Percentiles rank a stretch among this genome's conserved stretches.
These are phyloP conservation scores for Hamamelis virginiana DNA, from an alignment of 164 flowering plant genomes.

Conservation along the genomic window DNA sequence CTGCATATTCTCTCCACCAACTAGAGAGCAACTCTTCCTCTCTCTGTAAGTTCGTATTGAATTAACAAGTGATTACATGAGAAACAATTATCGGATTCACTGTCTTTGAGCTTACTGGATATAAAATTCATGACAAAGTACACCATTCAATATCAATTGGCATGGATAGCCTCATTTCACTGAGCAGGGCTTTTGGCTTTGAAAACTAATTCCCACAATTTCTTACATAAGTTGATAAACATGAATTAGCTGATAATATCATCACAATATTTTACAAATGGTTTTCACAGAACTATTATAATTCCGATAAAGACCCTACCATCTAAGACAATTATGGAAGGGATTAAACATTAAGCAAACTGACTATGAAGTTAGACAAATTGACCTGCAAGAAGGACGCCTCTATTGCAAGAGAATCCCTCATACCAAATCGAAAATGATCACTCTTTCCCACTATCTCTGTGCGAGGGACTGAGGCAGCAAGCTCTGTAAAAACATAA, in stretches of 20 bases:
- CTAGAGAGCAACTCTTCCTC: slow-evolving; percentile 88
- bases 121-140: background rate
- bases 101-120: background rate
- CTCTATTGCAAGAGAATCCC: slow-evolving; percentile 97
- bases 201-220: background rate
- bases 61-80: background rate
- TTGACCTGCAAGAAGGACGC: slow-evolving; percentile 93
- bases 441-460: slow-evolving; percentile 92
- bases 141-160: background rate
- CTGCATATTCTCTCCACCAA: slow-evolving; percentile 99
- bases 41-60: slow-evolving; percentile 39
- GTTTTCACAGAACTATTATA: too few species aligned
- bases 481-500: slow-evolving; percentile 55
- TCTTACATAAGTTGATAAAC: background rate
- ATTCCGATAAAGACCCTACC: background rate
- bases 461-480: slow-evolving; percentile 82
- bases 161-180: background rate
- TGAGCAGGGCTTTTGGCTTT: background rate
- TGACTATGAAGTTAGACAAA: slow-evolving; percentile 1
- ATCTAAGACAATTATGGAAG: background rate
- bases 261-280: background rate
- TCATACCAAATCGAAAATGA: slow-evolving; percentile 89
- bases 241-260: background rate
- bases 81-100: background rate
- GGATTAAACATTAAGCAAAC: background rate